A percentile compares a stretch with the other conserved stretches of the same genome.
Conservation (phyloP, 148 eudicot species). For the Cornus florida region DNA sequence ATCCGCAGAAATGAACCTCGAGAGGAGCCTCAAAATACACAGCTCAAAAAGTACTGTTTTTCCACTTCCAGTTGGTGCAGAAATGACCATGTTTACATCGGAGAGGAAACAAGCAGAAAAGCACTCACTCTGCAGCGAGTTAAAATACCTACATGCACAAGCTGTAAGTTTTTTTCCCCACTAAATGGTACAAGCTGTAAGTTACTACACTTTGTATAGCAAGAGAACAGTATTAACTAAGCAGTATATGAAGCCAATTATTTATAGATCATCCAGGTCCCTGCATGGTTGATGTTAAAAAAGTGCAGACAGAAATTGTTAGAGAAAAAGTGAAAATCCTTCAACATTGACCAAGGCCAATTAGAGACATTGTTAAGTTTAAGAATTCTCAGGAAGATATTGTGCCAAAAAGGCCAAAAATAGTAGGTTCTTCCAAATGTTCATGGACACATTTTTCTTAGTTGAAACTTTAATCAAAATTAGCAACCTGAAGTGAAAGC, state of each 20-base stretch:
- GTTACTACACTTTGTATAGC: not conserved
- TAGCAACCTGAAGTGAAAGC: not conserved
- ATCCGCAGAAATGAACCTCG: constrained; percentile 75
- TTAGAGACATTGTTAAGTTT: not conserved
- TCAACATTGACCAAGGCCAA: not conserved
- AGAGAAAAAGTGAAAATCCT: not conserved
- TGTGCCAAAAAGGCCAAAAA: too few species aligned
- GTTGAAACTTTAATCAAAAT: not conserved
- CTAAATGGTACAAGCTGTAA: not conserved
- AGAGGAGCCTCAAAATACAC: constrained; percentile 91
- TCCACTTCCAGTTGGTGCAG: constrained; percentile 99
- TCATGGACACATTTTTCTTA: not conserved
- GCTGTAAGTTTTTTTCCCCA: not conserved
- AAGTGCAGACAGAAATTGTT: not conserved
- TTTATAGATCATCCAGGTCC: not conserved
- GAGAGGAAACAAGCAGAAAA: constrained; percentile 80
- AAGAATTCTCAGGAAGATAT: not conserved
- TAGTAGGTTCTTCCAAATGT: not conserved
- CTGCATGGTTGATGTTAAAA: not conserved
- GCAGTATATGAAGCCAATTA: not conserved
- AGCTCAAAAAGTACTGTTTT: constrained; percentile 96
- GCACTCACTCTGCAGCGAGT: constrained; percentile 99
- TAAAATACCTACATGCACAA: constrained; percentile 67
- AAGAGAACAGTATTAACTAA: not conserved
- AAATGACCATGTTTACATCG: constrained; percentile 88